Evolutionary conservation across 2,329 filamentous ascomycete genomes (phyloP), one percentile per base, ranked within the genome.

Genomic region (Penicillium griseofulvum): DNA sequence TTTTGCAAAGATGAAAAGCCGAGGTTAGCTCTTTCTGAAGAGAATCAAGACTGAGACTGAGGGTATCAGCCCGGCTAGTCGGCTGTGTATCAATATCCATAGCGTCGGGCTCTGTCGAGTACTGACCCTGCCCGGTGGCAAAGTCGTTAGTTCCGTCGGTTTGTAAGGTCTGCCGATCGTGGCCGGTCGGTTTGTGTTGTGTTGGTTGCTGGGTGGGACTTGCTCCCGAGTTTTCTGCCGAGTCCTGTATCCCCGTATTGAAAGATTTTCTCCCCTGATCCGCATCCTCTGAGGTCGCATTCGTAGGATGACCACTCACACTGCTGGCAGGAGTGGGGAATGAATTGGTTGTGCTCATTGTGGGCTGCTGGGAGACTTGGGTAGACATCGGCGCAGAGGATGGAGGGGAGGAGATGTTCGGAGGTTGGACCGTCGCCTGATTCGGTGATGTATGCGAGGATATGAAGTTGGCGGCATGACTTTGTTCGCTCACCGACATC

Each of bases 401-500:
- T 44, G 74, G 71, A 49, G 73, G 73, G 47, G 75, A 76, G 44
- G 74, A 73, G 56, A 72, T 64, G 57, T 72, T 69, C 55, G 70
- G 66, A 62, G 70, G 65, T 69, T 74, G 74, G 65, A 69, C 69
- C 62, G 71, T 72, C 67, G 73, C 69, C 71, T 76, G 71, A 64
- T 73, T 72, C 60, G 76, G 72, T 69, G 76, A 76, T 66, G 74
- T 69, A 68, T 78, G 74, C 66, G 71, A 68, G 64, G 75, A 71
- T 69, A 71, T 68, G 68, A 76, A 73, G 64, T 71, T 70, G 65
- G 74, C 72, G 70, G 72, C 77, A 80, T 80, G 74, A 65, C 73
- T 78, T 68, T 74, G 74, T 67, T 76, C 72, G 65, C 74, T 75
- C 68, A 77, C 74, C 72, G 76, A 78, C 77, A 80, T 80, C 71